phyloP scores from a whole-genome alignment of 192 early-diverging fungal genomes.

The Coemansia sp. region DNA sequence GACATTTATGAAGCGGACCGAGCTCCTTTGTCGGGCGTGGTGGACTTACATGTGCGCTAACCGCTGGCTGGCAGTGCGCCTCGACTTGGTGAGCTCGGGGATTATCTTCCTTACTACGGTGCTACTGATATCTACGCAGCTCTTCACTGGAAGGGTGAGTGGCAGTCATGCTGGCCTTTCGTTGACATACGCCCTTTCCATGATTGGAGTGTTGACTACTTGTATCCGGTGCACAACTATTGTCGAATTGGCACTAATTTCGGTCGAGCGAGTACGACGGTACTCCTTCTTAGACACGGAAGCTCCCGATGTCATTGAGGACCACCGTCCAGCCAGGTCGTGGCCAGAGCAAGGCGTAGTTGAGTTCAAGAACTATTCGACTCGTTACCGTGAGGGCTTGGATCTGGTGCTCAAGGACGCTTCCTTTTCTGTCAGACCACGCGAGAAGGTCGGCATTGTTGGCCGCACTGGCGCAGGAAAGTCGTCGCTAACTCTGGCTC shows the following conservation, averaged over 20 bases:
- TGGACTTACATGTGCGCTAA: slow-evolving; percentile 70
- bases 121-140: slow-evolving; percentile 64
- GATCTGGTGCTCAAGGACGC: slow-evolving; percentile 56
- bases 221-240: slow-evolving; percentile 74
- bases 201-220: slow-evolving; percentile 74
- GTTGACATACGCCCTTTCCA: slow-evolving; percentile 79
- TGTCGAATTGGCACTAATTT: slow-evolving; percentile 72
- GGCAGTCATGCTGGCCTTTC: slow-evolving; percentile 71
- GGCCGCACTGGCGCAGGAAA: slow-evolving; percentile 50
- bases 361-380: slow-evolving; percentile 59
- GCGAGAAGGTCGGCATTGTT: slow-evolving; percentile 68
- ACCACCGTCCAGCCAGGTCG: slow-evolving; percentile 25
- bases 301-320: slow-evolving; percentile 37
- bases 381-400: slow-evolving; percentile 60
- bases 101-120: slow-evolving; percentile 72
- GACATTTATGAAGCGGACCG: slow-evolving; percentile 62
- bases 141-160: slow-evolving; percentile 28
- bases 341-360: slow-evolving; percentile 64
- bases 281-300: slow-evolving; percentile 40
- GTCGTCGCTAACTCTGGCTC: slow-evolving; percentile 69
- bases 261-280: slow-evolving; percentile 64
- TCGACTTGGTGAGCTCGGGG: slow-evolving; percentile 72
- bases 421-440: slow-evolving; percentile 45
- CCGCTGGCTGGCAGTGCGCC: slow-evolving; percentile 72
- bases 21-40: slow-evolving; percentile 74